Evolutionary conservation across 2,329 filamentous ascomycete species (phyloP).

Genomic region (Aspergillus quadrilineatus): DNA sequence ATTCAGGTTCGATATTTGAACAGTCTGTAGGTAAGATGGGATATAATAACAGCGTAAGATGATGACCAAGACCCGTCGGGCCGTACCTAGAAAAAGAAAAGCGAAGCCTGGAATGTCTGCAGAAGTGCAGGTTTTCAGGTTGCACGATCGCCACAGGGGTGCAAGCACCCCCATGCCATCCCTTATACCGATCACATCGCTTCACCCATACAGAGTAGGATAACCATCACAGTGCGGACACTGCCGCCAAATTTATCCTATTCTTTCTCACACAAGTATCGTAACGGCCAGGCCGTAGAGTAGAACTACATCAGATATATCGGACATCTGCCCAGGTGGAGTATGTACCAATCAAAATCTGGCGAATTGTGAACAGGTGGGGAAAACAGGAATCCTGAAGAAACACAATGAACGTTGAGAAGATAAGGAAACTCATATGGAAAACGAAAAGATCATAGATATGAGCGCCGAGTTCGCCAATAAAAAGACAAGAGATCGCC

Average conservation of each 20-base stretch:
- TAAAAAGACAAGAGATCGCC: conserved; percentile 6
- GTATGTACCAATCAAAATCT: conserved; percentile 8
- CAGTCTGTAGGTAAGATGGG: neutral
- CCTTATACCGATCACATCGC: neutral
- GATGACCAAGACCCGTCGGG: too few relatives aligned
- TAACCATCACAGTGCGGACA: neutral
- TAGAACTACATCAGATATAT: conserved; percentile 8
- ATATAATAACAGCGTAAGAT: too few relatives aligned
- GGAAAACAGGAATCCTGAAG: conserved; percentile 19
- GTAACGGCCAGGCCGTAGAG: neutral
- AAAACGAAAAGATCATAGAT: conserved; percentile 7
- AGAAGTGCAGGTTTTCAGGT: neutral
- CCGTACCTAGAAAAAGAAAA: neutral
- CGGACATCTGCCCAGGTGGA: neutral
- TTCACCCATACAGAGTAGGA: neutral
- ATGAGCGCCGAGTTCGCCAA: conserved; percentile 19
- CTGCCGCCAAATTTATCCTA: neutral
- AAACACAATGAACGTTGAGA: conserved; percentile 10
- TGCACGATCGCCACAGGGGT: neutral
- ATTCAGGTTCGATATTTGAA: neutral
- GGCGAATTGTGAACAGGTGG: conserved; percentile 6
- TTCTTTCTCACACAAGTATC: conserved; percentile 2
- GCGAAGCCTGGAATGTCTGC: neutral
- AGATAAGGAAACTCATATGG: neutral
- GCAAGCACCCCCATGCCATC: neutral